Evolutionary conservation across 805 yeast species (phyloP).

Genomic region (Metschnikowia santaceciliae): DNA sequence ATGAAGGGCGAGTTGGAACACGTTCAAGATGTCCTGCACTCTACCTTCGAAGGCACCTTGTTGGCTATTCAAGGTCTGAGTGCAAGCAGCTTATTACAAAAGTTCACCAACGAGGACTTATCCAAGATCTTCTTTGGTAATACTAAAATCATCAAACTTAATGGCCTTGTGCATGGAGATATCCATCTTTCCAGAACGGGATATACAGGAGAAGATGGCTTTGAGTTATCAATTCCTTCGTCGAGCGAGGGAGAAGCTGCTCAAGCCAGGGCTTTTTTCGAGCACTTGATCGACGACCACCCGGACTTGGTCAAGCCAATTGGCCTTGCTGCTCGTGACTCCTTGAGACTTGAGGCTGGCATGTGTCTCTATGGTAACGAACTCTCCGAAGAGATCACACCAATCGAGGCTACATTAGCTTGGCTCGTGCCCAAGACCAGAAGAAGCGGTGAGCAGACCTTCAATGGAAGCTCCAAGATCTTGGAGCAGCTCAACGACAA

Average conservation of each 20-base stretch:
- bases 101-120: slow-evolving; percentile 58
- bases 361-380: slow-evolving; percentile 98
- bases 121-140: slow-evolving; percentile 70
- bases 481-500: slow-evolving; percentile 69
- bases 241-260: slow-evolving; percentile 34
- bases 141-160: slow-evolving; percentile 45
- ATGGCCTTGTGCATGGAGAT: slow-evolving; percentile 39
- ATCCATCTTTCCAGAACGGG: slow-evolving; percentile 92
- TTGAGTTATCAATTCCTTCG: slow-evolving; percentile 78
- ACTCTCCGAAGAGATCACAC: slow-evolving; percentile 71
- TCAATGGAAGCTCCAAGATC: slow-evolving; percentile 75
- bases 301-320: slow-evolving; percentile 70
- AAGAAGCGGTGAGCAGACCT: slow-evolving; percentile 46
- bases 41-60: slow-evolving; percentile 64
- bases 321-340: slow-evolving; percentile 98
- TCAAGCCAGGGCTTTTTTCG: slow-evolving; percentile 57
- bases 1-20: slow-evolving; percentile 48
- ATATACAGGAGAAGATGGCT: slow-evolving; percentile 98
- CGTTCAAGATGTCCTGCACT: slow-evolving; percentile 36
- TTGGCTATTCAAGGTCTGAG: slow-evolving; percentile 93
- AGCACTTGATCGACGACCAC: slow-evolving; percentile 48
- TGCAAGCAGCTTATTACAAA: slow-evolving; percentile 64
- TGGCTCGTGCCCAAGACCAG: slow-evolving; percentile 89
- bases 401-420: slow-evolving; percentile 81
- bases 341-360: slow-evolving; percentile 93